These are phyloP conservation scores for Naganishia randhawae DNA, from an alignment of 768 basidiomycete species.

Conservation along the genomic window DNA sequence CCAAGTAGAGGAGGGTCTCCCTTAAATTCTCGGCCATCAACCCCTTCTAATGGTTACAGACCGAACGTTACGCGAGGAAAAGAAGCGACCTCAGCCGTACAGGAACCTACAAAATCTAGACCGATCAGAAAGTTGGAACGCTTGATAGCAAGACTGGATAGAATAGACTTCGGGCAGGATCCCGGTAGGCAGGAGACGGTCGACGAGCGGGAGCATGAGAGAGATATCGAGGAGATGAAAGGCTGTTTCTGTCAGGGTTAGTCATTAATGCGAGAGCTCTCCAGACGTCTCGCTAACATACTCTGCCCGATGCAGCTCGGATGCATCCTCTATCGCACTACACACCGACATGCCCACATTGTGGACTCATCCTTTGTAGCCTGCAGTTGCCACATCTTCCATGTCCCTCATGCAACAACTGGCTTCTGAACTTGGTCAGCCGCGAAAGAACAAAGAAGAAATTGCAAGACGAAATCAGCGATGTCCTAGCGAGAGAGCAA, in stretches of 20 bases:
- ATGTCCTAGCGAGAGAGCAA: conserved; percentile 38
- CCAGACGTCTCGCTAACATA: neutral
- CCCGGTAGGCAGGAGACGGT: neutral
- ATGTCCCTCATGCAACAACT: conserved; percentile 48
- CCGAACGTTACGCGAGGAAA: conserved; percentile 26
- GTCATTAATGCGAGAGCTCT: conserved; percentile 9
- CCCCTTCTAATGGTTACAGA: neutral
- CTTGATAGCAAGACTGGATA: conserved; percentile 35
- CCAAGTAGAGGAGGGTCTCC: conserved; percentile 10
- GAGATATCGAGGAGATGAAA: conserved; percentile 26
- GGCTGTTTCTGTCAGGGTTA: conserved; percentile 49
- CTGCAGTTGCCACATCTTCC: conserved; percentile 48
- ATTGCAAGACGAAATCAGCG: conserved; percentile 39
- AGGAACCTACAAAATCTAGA: conserved; percentile 35
- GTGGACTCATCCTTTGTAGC: conserved; percentile 49
- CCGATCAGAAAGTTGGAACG: conserved; percentile 42
- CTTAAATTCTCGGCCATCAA: neutral
- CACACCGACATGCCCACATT: conserved; percentile 48
- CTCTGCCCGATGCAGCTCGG: conserved; percentile 36
- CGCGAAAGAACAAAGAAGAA: conserved; percentile 40
- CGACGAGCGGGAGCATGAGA: conserved; percentile 32
- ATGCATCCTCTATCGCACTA: conserved; percentile 48
- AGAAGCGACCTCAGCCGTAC: conserved; percentile 19
- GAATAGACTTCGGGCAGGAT: neutral
- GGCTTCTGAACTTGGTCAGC: conserved; percentile 37